Evolutionary conservation across 2,329 filamentous ascomycete species (phyloP).

Genomic region (Bipolaris victoriae): DNA sequence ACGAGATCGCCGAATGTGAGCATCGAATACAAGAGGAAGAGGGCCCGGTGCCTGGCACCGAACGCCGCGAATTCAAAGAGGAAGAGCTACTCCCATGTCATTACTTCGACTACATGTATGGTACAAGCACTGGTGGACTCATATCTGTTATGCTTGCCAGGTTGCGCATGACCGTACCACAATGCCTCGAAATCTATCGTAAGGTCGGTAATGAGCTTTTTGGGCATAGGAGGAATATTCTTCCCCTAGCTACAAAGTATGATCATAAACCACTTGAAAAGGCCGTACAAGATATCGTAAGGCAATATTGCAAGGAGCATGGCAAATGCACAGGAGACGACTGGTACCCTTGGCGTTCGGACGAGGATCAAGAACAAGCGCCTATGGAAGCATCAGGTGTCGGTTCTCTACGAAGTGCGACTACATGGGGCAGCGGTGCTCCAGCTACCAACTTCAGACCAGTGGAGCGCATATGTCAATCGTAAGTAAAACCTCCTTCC

Average conservation of each 20-base stretch:
- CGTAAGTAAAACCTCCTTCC: slow-evolving; percentile 30
- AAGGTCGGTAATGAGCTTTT: slow-evolving; percentile 57
- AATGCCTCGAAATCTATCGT: slow-evolving; percentile 56
- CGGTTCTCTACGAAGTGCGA: slow-evolving; percentile 22
- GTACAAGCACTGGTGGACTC: slow-evolving; percentile 59
- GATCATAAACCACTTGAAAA: slow-evolving; percentile 56
- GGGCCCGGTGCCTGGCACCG: slow-evolving; percentile 37
- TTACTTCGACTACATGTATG: slow-evolving; percentile 62
- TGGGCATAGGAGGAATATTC: slow-evolving; percentile 51
- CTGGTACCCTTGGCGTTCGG: slow-evolving; percentile 51
- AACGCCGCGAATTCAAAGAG: slow-evolving; percentile 44
- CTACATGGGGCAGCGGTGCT: slow-evolving; percentile 26
- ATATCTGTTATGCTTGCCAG: slow-evolving; percentile 59
- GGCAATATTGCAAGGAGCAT: slow-evolving; percentile 53
- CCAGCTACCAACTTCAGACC: slow-evolving; percentile 19
- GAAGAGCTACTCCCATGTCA: slow-evolving; percentile 57
- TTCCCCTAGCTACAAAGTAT: slow-evolving; percentile 58
- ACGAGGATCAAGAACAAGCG: slow-evolving; percentile 13
- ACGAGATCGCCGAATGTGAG: slow-evolving; percentile 55
- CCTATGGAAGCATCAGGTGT: background rate
- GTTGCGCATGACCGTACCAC: slow-evolving; percentile 57
- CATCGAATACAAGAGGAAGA: slow-evolving; percentile 53
- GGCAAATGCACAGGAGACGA: slow-evolving; percentile 52
- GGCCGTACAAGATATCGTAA: slow-evolving; percentile 55
- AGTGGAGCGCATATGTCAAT: slow-evolving; percentile 47